These are phyloP conservation scores for Cicer bijugum DNA, from an alignment of 306 rosid species.

Conservation along the genomic window DNA sequence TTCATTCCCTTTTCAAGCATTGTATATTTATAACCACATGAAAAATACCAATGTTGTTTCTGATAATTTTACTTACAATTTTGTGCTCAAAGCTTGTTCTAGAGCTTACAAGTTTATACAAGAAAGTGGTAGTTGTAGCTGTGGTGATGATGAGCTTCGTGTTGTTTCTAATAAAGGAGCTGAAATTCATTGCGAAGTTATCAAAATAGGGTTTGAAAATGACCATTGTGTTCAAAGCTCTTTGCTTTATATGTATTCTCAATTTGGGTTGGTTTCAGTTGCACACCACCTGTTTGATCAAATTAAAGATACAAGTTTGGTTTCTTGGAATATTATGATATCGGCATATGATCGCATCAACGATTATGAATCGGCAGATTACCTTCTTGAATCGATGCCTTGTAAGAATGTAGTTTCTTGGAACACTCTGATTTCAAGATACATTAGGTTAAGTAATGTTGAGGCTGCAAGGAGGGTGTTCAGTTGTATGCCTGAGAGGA, in stretches of 20 bases:
- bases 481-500: conserved; percentile 58
- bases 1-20: conserved; percentile 56
- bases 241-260: conserved; percentile 59
- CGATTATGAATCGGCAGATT: conserved; percentile 57
- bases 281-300: conserved; percentile 53
- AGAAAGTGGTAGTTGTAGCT: conserved; percentile 28
- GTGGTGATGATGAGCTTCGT: conserved; percentile 4
- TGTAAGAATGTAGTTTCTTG: conserved; percentile 64
- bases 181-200: conserved; percentile 61
- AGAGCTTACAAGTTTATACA: conserved; percentile 50
- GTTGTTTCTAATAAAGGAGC: conserved; percentile 57
- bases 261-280: conserved; percentile 47
- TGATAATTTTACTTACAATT: conserved; percentile 62
- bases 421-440: conserved; percentile 62
- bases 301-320: conserved; percentile 54
- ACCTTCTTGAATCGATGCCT: conserved; percentile 61
- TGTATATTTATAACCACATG: conserved; percentile 58
- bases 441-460: conserved; percentile 46
- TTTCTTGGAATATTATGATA: conserved; percentile 76
- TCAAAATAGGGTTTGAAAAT: conserved; percentile 56
- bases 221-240: conserved; percentile 58
- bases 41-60: conserved; percentile 35
- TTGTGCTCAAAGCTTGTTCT: conserved; percentile 68
- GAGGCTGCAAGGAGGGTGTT: conserved; percentile 64
- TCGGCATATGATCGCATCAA: conserved; percentile 55